These are phyloP conservation scores for Tylopilus plumbeoviolaceoides DNA, from an alignment of 768 basidiomycete species.

Conservation along the genomic window DNA sequence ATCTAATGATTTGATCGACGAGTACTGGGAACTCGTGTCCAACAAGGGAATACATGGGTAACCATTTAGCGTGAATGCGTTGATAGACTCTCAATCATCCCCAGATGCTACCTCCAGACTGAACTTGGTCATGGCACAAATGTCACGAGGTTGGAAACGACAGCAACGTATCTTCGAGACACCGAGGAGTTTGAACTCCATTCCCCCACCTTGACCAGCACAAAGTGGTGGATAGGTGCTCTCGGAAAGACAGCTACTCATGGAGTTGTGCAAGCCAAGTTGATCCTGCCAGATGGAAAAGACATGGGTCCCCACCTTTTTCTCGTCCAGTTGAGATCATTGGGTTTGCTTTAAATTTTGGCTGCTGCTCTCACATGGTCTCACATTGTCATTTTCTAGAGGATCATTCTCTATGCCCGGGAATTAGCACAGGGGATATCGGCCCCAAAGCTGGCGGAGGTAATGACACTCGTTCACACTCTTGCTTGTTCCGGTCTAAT, in stretches of 20 bases:
- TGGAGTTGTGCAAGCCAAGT: conserved; percentile 71
- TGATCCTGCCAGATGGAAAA: conserved; percentile 57
- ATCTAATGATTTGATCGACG: conserved; percentile 46
- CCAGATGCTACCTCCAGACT: conserved; percentile 69
- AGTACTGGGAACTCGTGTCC: conserved; percentile 47
- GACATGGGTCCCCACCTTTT: conserved; percentile 74
- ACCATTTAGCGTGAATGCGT: background rate
- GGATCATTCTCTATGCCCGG: conserved; percentile 55
- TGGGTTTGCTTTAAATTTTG: conserved; percentile 38
- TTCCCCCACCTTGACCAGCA: conserved; percentile 69
- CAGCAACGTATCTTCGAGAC: conserved; percentile 67
- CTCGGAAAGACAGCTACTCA: conserved; percentile 71
- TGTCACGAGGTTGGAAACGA: conserved; percentile 66
- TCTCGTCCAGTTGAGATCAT: conserved; percentile 62
- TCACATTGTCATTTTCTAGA: conserved; percentile 34
- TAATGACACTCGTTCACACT: background rate
- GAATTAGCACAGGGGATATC: conserved; percentile 67
- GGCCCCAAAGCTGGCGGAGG: conserved; percentile 38
- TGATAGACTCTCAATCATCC: background rate
- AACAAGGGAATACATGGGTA: conserved; percentile 57
- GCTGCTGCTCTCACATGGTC: background rate
- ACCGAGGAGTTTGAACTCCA: conserved; percentile 70
- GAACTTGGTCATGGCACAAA: conserved; percentile 79
- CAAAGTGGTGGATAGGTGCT: conserved; percentile 82
- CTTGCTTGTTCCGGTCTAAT: background rate